Conservation (phyloP, 2,329 filamentous ascomycete species). For the Fusarium sp. region DNA sequence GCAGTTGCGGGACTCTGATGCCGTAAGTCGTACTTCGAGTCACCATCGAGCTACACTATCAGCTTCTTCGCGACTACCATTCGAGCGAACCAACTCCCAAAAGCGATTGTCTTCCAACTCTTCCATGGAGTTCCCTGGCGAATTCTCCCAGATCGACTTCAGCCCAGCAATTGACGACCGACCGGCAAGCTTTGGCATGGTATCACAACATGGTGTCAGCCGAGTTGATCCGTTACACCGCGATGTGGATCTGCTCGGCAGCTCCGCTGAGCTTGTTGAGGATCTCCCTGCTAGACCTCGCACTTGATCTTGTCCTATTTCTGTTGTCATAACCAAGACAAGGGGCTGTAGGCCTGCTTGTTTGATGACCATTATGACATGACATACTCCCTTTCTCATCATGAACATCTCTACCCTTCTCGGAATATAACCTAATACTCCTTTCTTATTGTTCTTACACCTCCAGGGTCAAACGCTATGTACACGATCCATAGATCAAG, state of each 20-base stretch:
- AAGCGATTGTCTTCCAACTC: slow-evolving; percentile 65
- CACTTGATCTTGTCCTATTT: slow-evolving; percentile 28
- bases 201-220: slow-evolving; percentile 69
- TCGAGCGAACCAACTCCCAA: slow-evolving; percentile 68
- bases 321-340: neutral
- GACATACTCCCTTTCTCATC: slow-evolving; percentile 1
- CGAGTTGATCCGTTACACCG: slow-evolving; percentile 63
- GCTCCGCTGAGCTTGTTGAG: slow-evolving; percentile 69
- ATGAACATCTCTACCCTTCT: slow-evolving; percentile 6
- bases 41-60: slow-evolving; percentile 44
- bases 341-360: neutral
- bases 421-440: slow-evolving; percentile 28
- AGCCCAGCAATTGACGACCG: slow-evolving; percentile 58
- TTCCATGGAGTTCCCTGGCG: slow-evolving; percentile 62
- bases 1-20: slow-evolving; percentile 35
- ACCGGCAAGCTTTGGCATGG: slow-evolving; percentile 67
- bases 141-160: slow-evolving; percentile 59
- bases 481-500: slow-evolving; percentile 48
- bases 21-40: slow-evolving; percentile 41
- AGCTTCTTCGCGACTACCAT: slow-evolving; percentile 60
- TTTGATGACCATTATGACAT: neutral
- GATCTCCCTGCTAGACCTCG: slow-evolving; percentile 48
- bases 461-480: slow-evolving; percentile 20
- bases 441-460: slow-evolving; percentile 27
- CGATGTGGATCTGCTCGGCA: slow-evolving; percentile 63